Evolutionary conservation across 1,284 basidiomycete species (phyloP).

Genomic region (Coriolopsis trogii): DNA sequence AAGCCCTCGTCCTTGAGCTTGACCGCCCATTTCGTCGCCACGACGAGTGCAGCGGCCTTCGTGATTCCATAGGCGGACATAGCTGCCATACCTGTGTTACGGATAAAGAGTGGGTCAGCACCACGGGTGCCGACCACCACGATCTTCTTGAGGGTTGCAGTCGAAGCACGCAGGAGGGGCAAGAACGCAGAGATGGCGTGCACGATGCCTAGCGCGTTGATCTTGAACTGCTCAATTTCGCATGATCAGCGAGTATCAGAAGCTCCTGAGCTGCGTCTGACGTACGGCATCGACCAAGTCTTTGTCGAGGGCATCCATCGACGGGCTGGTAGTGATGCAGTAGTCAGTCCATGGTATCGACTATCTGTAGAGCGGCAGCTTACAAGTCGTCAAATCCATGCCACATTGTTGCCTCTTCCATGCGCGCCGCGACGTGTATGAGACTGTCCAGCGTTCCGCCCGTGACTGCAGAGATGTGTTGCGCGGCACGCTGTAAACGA

Average conservation of each 20-base stretch:
- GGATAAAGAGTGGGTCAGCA: constrained; percentile 34
- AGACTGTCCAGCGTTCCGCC: constrained; percentile 11
- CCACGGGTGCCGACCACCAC: constrained; percentile 36
- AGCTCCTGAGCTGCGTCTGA: background rate
- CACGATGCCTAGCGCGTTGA: constrained; percentile 43
- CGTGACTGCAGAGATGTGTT: constrained; percentile 3
- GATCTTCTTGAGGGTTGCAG: constrained; percentile 40
- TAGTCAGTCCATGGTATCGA: background rate
- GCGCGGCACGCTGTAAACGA: constrained; percentile 2
- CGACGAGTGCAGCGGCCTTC: constrained; percentile 44
- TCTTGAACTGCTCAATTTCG: constrained; percentile 26
- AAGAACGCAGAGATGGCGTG: constrained; percentile 40
- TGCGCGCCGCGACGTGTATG: constrained; percentile 12
- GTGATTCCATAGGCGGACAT: constrained; percentile 36
- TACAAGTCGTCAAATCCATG: constrained; percentile 13
- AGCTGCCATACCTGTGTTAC: constrained; percentile 12
- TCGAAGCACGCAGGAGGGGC: constrained; percentile 42
- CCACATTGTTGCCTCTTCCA: background rate
- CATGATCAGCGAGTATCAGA: background rate
- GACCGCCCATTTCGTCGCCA: constrained; percentile 41
- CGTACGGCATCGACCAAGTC: constrained; percentile 18
- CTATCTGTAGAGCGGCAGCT: background rate
- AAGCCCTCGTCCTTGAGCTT: constrained; percentile 40
- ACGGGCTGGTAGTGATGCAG: constrained; percentile 3
- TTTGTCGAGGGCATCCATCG: constrained; percentile 18